phyloP scores from a whole-genome alignment of 2,329 filamentous ascomycete genomes.

The Colletotrichum trifolii region DNA sequence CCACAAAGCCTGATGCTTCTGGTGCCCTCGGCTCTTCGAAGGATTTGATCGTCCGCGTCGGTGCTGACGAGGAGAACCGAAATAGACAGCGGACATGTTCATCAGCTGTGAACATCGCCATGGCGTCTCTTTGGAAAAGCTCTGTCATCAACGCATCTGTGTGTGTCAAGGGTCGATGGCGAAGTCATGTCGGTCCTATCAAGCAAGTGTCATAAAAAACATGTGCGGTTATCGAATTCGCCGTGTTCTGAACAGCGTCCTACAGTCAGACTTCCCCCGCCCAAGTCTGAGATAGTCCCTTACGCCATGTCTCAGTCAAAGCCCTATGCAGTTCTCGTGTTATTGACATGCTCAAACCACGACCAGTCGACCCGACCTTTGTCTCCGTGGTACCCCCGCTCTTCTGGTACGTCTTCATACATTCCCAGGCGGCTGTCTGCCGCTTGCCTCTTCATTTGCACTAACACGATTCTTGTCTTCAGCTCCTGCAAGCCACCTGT shows the following conservation, averaged over 20 bases:
- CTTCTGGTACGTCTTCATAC: slow-evolving; percentile 1
- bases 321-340: too few species aligned
- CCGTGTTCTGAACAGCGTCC: too few species aligned
- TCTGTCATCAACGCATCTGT: too few species aligned
- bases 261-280: neutral
- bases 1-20: slow-evolving; percentile 8
- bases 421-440: slow-evolving; percentile 3
- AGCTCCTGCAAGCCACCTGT: slow-evolving; percentile 51
- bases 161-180: too few species aligned
- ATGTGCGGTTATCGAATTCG: too few species aligned
- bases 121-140: neutral
- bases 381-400: slow-evolving; percentile 38
- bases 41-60: slow-evolving; percentile 16
- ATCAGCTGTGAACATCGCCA: slow-evolving; percentile 5
- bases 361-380: neutral
- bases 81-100: neutral
- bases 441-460: slow-evolving; percentile 10
- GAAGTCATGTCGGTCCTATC: too few species aligned
- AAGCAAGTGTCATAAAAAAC: too few species aligned
- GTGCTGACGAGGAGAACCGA: slow-evolving; percentile 1
- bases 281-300: neutral
- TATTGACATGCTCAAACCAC: too few species aligned
- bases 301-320: neutral
- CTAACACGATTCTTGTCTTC: slow-evolving; percentile 40
- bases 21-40: slow-evolving; percentile 2